Conservation (phyloP, 106 monocot species). For the Dioscorea zingiberensis region DNA sequence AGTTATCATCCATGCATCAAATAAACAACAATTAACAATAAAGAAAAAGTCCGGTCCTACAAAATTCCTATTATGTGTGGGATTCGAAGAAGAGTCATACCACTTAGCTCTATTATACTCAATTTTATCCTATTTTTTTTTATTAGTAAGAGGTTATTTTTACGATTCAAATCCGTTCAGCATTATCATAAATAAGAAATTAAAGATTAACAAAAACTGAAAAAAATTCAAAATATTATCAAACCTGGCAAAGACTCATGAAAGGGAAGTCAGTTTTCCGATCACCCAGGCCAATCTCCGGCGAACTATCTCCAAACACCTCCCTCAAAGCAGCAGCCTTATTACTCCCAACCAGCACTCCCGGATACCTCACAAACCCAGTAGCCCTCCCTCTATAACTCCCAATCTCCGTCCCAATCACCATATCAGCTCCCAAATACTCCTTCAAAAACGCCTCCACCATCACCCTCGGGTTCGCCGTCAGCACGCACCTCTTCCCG, state of each 20-base stretch:
- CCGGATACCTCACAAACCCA: conserved; percentile 35
- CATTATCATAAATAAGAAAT: too few relatives aligned
- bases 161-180: too few relatives aligned
- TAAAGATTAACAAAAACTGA: too few relatives aligned
- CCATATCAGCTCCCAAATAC: conserved; percentile 50
- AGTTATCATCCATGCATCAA: too few relatives aligned
- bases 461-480: conserved; percentile 57
- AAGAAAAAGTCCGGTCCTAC: too few relatives aligned
- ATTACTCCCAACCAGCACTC: conserved; percentile 40
- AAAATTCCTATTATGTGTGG: too few relatives aligned
- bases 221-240: too few relatives aligned
- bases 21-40: too few relatives aligned
- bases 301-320: conserved; percentile 23
- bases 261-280: conserved; percentile 41
- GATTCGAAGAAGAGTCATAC: too few relatives aligned
- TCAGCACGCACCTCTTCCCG: conserved; percentile 42
- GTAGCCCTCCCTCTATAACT: conserved; percentile 30
- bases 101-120: too few relatives aligned
- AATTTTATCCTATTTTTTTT: too few relatives aligned
- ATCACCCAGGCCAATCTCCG: conserved; percentile 58
- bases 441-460: conserved; percentile 58
- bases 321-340: conserved; percentile 31
- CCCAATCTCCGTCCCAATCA: conserved; percentile 51
- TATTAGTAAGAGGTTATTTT: too few relatives aligned
- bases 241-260: conserved; percentile 52